Conservation (phyloP, 805 yeast genomes). For the Yarrowia porcina region DNA sequence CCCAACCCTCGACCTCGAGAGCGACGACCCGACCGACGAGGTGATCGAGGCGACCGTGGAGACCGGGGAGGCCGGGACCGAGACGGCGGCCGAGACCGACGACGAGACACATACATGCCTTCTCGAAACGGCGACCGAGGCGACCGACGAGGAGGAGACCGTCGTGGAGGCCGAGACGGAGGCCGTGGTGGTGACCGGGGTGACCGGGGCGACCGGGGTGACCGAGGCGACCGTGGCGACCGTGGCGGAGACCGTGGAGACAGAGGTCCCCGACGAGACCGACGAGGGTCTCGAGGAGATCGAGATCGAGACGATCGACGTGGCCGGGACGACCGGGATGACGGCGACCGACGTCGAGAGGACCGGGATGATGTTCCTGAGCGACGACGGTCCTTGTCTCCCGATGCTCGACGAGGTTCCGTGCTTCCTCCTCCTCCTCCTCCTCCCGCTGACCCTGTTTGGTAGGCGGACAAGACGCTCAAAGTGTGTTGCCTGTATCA, state of each 20-base stretch:
- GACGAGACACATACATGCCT: constrained; percentile 49
- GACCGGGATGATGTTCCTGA: constrained; percentile 7
- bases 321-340: constrained; percentile 35
- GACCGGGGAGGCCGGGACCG: constrained; percentile 42
- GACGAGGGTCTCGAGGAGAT: constrained; percentile 29
- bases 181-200: background rate
- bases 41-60: constrained; percentile 30
- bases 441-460: constrained; percentile 20
- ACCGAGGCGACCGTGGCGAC: background rate
- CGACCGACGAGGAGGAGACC: constrained; percentile 29
- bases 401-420: constrained; percentile 25
- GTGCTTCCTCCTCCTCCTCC: constrained; percentile 20
- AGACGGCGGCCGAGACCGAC: constrained; percentile 44
- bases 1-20: constrained; percentile 40
- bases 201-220: constrained; percentile 34
- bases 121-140: constrained; percentile 44
- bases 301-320: constrained; percentile 45
- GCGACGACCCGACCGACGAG: constrained; percentile 47
- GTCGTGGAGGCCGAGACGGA: constrained; percentile 8
- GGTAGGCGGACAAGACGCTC: background rate
- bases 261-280: constrained; percentile 14
- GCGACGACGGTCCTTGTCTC: constrained; percentile 30
- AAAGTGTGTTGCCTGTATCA: background rate
- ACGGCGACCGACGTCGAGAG: constrained; percentile 26
- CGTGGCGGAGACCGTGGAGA: constrained; percentile 12